Base-by-base conservation (phyloP, 2,329 filamentous ascomycete genomes). In the Cladosporium sp. region DNA sequence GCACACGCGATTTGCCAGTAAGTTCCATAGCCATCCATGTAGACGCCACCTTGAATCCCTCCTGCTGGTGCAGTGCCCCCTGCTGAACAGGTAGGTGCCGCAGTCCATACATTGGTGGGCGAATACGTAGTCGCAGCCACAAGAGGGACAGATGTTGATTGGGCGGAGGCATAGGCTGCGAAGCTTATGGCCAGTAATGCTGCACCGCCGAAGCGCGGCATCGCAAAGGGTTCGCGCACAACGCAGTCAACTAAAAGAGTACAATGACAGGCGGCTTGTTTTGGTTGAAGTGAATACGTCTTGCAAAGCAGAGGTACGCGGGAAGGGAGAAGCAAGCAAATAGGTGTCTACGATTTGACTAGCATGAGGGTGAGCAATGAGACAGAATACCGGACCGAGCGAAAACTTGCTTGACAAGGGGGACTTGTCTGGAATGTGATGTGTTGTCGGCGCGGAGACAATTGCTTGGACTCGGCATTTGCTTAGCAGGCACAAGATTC, bases 71-170 rank as follows among this genome's bases (percentile, higher is more conserved):
- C 11, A 35, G 19, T 32, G 13, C 49, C 33, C 3, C 49, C 49
- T 14, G 42, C 16, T 2, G 42, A 38, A 14, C 49, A 52, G 6
- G 31, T 14, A 4, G 49, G 34, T 6, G 34, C 16, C 3, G 49
- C 42, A 8, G 42, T 7, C 49, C 49, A 52, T 6, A 42, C 31
- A 22, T 52, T 45, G 10, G 49, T 52, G 8, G 49, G 49, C 7
- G 43, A 19, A n/a, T 52, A 52, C 40, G 49, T 52, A 2, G 49
- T 46, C 5, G 49, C n/a, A 13, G 49, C 49, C 4, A 35, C 32
- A 38, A 52, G 37, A 28, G 42, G 14, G 18, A 33, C 42, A 2
- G 49, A 44, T 4, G 49, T 52, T 1, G 49, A 40, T 4, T 42
- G 40, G 8, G 16, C 40, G 40, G 11, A 18, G 11, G 16, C 9